Base-by-base conservation (phyloP, 768 basidiomycete genomes). In the Tephrocybe sp. region DNA sequence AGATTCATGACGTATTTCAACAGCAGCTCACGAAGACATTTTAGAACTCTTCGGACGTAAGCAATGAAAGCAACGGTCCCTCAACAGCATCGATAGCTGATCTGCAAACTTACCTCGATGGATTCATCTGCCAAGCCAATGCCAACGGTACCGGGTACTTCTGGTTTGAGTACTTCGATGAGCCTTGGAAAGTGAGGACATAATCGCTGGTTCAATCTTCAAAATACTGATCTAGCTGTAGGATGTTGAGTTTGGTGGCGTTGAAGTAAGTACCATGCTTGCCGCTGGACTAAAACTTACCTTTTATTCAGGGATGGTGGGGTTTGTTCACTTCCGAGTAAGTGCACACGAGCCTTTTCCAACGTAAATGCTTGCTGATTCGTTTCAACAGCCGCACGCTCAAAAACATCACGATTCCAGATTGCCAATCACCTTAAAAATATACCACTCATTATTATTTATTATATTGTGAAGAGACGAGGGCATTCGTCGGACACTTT, bases 91-190 rank as follows among this genome's bases (percentile, higher is more conserved):
- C 81, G 0, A 68, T 73, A 39, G 61, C 66, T 4, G 85, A 86
- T 56, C 68, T 52, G 2, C 47, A 98, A 80, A 80, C 64, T 15
- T 99, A 91, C 77, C 62, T 99, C 51, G 75, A 98, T 63, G 83
- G 79, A 0, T 99, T 92, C 57, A 83, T 94, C 7, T 99, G 96
- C 61, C 78, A 83, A 62, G 89, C 95, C 0, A 97, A 93, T 64
- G 53, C 65, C 15, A 93, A 93, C 53, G 79, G 80, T 11, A 93
- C 89, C 1, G 73, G 80, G 13, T 96, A 96, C 70, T 97, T 93
- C 79, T 95, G 81, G 74, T 92, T 92, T 52, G 89, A 89, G 78
- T 84, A 74, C 62, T 83, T 80, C 53, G 92, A 95, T 61, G 89
- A 93, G 65, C 67, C 73, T 26, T 94, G 90, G 92, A 92, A 93